Base-by-base conservation (phyloP, 805 yeast genomes). In the Kodamaea fukazawae region DNA sequence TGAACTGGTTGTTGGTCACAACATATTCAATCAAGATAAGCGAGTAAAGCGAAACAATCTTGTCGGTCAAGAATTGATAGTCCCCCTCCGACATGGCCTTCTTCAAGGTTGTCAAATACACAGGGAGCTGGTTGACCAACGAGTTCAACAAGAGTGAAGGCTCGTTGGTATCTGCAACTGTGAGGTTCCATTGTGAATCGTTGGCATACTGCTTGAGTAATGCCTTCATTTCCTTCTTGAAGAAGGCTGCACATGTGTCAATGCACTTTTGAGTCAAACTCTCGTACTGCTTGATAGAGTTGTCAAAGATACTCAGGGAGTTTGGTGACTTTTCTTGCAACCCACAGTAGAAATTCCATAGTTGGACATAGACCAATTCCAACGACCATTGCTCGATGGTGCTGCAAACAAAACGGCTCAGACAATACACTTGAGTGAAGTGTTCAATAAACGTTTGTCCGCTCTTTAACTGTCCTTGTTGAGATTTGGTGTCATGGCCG, bases 1-100 rank as follows among this genome's bases (percentile, higher is more conserved):
- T 58, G 46, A 69, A 69, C 40, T 51, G 59, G 44, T 67, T 67
- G 43, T 67, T 69, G 25, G 71, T 62, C 29, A 69, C 50, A 26
- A 69, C 53, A 40, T 65, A 69, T 41, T 69, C 75, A 26, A 49
- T 53, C 34, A 67, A 43, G 11, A 66, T 54, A 9, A 40, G 36
- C 12, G 63, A 57, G 11, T 60, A 36, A 2, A 55, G 39, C n/a
- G 63, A 49, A 1, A 61, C 57, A 0, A 65, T 48, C 26, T 45
- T 48, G 39, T 60, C 58, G 4, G 63, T 42, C 2, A 69, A 42
- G 4, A 55, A 29, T 36, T 38, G 61, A 44, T 63, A 67, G 40
- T 68, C 72, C 7, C 57, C 43, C 6, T 48, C 46, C 1, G 65
- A 53, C 12, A 69, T 40, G 13, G 55, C 22, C 13, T 48, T 45